Evolutionary conservation across 2,329 filamentous ascomycete species (phyloP), one percentile per base, ranked within the genome.

Genomic region (Fusarium pseudonygamai): DNA sequence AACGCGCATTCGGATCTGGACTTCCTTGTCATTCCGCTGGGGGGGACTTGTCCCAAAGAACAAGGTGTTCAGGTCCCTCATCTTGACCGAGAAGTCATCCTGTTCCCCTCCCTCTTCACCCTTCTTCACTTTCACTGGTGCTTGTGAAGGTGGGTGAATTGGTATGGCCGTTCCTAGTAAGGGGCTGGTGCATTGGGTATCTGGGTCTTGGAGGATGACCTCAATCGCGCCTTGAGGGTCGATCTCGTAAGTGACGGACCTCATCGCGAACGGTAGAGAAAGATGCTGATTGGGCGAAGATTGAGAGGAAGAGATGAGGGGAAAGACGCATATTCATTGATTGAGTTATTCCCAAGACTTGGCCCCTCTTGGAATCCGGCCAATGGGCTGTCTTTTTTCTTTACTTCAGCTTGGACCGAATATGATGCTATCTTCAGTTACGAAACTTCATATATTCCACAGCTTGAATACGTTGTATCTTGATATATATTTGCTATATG

Each of bases 1-100:
- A 42, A 36, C 40, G 22, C 34, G 40, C 42, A 60, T 42, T 34
- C 47, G 63, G 18, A 65, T 37, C 34, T 65, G 40, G n/a, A 55
- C 22, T 12, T 36, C n/a, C 2, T 30, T 40, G 1, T 36, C 37
- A 3, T 36, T 7, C 2, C 7, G 18, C 10, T 7, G 16, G 2
- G 50, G 34, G 6, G 15, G 14, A 1, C 14, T 28, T 5, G 18
- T 53, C 12, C 18, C 43, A 13, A 24, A 47, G 16, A 40, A n/a
- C 16, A 20, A 30, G 13, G 6, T 20, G 16, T 32, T 18, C 0
- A 60, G 10, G 5, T 15, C 24, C 5, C 34, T 11, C 32, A 50
- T 26, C 34, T 28, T 28, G 18, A 16, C 11, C 0, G 11, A 14
- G 8, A 24, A 36, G 20, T 52, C 47, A 52, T 39, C 24, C 1